Base-by-base conservation (phyloP, 2,329 filamentous ascomycete genomes). In the Magnaporthiopsis poae region DNA sequence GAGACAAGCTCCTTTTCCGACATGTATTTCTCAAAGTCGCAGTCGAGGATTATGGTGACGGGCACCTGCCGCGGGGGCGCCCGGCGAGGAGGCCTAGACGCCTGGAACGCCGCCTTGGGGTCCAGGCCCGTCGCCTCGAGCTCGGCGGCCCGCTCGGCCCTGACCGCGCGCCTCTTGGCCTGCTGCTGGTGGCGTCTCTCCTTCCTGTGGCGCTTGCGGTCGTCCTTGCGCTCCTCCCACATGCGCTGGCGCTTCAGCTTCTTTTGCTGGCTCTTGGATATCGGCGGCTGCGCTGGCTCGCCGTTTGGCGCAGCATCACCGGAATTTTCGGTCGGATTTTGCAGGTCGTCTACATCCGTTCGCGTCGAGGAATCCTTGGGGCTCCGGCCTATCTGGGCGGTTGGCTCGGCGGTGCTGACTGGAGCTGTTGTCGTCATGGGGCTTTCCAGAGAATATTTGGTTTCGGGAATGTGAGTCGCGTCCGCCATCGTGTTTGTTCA, bases 21-120 rank as follows among this genome's bases (percentile, higher is more conserved):
- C 95, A 99, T 99, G 73, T 93, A 85, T 60, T 90, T 82, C 75
- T 99, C 93, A 75, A 96, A 99, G 70, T 90, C 88, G 78, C 94
- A 98, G 79, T 99, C 95, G 69, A 99, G 80, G 68, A 99, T 82
- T 70, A 99, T 80, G 0, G 91, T 86, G 29, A 98, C 80, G 1
- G 93, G 92, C 66, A 87, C 63, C 81, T 79, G 61, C 77, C 73
- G 56, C n/a, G 33, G 62, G n/a, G 68, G 70, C 62, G 65, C 69
- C 66, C 68, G 71, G 69, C 72, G 70, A 68, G 69, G 60, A 74
- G 69, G 75, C 79, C 74, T 74, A 75, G 66, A 74, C 74, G 46
- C 71, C 18, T 72, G 69, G 18, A 77, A 69, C 2, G 75, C 73
- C 9, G 71, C 70, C 61, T 68, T 70, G 60, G 78, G 80, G 67